phyloP scores from a whole-genome alignment of 305 asterid species.

The Solanum aculeatissimum region DNA sequence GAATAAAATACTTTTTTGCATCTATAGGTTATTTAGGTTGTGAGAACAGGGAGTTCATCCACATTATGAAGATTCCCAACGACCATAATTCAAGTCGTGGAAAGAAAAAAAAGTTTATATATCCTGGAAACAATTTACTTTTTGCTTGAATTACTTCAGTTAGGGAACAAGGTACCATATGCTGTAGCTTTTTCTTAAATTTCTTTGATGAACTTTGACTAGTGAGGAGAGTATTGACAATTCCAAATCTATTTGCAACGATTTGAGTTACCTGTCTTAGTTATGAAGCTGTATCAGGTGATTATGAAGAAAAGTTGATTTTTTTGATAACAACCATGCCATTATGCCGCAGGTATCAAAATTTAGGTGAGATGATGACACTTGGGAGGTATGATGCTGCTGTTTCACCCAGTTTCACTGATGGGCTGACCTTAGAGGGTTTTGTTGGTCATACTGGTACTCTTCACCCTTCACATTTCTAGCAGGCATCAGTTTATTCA shows the following conservation, averaged over 20 bases:
- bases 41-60: not conserved
- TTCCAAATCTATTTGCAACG: not conserved
- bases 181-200: not conserved
- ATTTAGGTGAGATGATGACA: slow-evolving; percentile 96
- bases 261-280: not conserved
- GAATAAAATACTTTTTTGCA: not conserved
- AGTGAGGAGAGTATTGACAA: not conserved
- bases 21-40: not conserved
- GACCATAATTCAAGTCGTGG: not conserved
- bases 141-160: not conserved
- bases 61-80: not conserved
- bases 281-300: not conserved
- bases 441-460: slow-evolving; percentile 87
- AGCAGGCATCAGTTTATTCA: not conserved
- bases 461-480: not conserved
- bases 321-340: not conserved
- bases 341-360: slow-evolving; percentile 58
- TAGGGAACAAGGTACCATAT: not conserved
- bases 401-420: slow-evolving; percentile 68
- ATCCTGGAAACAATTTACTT: not conserved
- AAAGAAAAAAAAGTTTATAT: not conserved
- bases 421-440: slow-evolving; percentile 83
- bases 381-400: slow-evolving; percentile 91
- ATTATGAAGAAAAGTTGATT: not conserved
- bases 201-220: not conserved